Evolutionary conservation across 305 asterid genomes (phyloP), one percentile per base, ranked within the genome.

Genomic region (Fraxinus sp.): DNA sequence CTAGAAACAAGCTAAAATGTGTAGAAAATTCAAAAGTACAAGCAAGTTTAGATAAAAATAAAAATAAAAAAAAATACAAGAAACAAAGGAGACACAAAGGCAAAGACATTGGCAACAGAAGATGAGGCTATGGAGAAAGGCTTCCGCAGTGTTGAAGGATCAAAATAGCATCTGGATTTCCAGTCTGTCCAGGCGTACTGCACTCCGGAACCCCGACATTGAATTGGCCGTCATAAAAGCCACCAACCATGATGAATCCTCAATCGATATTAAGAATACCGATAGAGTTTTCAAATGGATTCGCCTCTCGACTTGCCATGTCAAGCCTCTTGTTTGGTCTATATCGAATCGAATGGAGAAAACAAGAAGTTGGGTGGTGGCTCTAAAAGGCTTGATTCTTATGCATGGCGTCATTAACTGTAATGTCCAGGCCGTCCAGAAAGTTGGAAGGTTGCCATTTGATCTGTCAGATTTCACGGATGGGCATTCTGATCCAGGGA

Each of bases 91-190:
- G 82, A 64, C 68, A 43, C 24, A 49, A 2, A 9, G 75, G 8
- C 75, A 5, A 9, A 33, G 33, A 64, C 72, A 64, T 64, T 24
- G 74, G 68, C 43, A 46, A 33, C 79, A 74, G 83, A 86, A 82
- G 84, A 95, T 95, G 99, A 89, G 94, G 95, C 90, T 93, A 28
- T 94, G 96, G 97, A 83, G 82, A 73, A 88, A 87, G 92, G 97
- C 91, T 81, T 84, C 92, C 70, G 96, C 90, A 52, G 87, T 79
- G 18, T 57, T 92, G 2, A 95, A 94, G 84, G 99, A 95, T 80
- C 91, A 86, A 30, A 87, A 82, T 77, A 95, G 99, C 93, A 73
- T 93, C 36, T 93, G 88, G 90, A 87, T 87, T 70, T 90, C 97
- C 0, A 86, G 85, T 49, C 84, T 92, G 35, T 75, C 92, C 4